Base-by-base conservation (phyloP, 495 filamentous ascomycete genomes). In the Penicillium arizonense region DNA sequence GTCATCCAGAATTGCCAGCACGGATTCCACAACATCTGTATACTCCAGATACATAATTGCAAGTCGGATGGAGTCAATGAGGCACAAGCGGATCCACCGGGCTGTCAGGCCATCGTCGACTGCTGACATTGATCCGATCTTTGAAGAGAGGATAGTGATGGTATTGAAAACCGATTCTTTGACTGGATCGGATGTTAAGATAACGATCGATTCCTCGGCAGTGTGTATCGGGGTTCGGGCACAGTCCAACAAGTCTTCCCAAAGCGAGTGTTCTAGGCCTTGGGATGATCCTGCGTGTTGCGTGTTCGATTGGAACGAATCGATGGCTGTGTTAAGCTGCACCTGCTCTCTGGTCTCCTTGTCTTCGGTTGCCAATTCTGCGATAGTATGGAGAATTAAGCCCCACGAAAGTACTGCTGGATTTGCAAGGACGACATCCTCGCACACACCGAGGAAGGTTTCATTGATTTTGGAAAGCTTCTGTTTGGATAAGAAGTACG, bases 361-460 rank as follows among this genome's bases (percentile, higher is more conserved):
- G 34, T 14, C 9, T 2, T 5, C 23, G 23, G 12, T 42, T 11
- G 10, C 20, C 18, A 10, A 16, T 23, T 43, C 48, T 35, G 38
- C 48, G 18, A 91, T 81, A 6, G 78, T 78, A 55, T 89, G 77
- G n/a, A 90, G 68, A 16, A 96, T 78, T 43, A 91, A 67, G 9
- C 84, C 80, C 91, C 90, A 96, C 8, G 88, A 81, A 47, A 91
- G 87, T 21, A 86, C 75, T 21, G 86, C 82, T 10, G 88, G 88
- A 44, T 78, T 84, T 3, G 85, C 85, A 16, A 78, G 77, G n/a
- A 69, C 70, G 0, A 67, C 57, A 11, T 70, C 64, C 37, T 79
- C 72, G 4, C 83, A 83, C 16, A 67, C 61, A 24, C 72, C 67
- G 4, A 93, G 64, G 16, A 82, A 62, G 14, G 84, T 78, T 35